Base-by-base conservation (phyloP, 495 filamentous ascomycete species). In the Hypoxylon perforatum region DNA sequence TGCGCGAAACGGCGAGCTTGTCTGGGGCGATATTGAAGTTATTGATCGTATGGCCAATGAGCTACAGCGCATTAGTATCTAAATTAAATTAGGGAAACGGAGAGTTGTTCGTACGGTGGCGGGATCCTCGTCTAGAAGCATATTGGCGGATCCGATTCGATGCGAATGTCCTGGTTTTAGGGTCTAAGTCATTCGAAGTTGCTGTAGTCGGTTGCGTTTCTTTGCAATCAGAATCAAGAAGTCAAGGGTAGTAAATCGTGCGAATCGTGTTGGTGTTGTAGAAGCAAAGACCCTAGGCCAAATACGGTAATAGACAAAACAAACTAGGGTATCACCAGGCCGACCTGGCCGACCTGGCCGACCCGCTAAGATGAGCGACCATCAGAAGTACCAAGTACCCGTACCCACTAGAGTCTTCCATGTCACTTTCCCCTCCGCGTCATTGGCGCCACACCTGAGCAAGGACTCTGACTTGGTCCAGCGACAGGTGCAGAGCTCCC, bases 121-220 rank as follows among this genome's bases (percentile, higher is more conserved):
- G 61, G 95, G 95, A 75, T 92, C 91, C 81, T 98, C 95, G 81
- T 98, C 95, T 80, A 99, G 92, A 74, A 99, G 84, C 95, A 98
- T 98, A 65, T 73, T 91, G 85, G 57, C 53, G 52, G 65, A 44
- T 74, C 17, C 39, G 39, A 17, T 38, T 38, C 35, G 35, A 2
- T 38, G 4, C 3, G 12, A 38, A 38, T 38, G 35, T 38, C 14
- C 12, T 38, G 9, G 12, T 38, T 38, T 38, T 2, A 38, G 9
- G 35, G 10, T 38, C 35, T 2, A 4, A 38, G 35, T 38, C 35
- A 38, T 38, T 11, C 35, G 14, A 38, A 38, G 8, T 12, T n/a
- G 35, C 35, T n/a, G 9, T 38, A 38, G 35, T 11, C 14, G 2
- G 35, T 38, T 38, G 14, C 35, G 30, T 38, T 3, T 28, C 7